Base-by-base conservation (phyloP, 208 protist genomes). In the Leishmania lainsoni region DNA sequence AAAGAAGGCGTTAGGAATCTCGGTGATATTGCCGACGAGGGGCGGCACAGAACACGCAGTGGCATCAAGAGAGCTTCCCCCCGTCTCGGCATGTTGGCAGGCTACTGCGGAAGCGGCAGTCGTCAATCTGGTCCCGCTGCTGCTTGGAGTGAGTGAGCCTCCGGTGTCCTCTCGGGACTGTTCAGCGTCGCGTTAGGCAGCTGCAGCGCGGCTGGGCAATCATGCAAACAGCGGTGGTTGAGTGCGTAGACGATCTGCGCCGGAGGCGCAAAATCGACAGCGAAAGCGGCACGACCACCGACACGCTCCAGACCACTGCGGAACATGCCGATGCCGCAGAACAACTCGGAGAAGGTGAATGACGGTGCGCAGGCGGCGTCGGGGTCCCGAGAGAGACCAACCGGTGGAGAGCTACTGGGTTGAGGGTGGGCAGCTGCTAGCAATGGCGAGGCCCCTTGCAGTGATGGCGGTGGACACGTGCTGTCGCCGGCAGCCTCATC, bases 271-370 rank as follows among this genome's bases (percentile, higher is more conserved):
- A 88, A 83, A 85, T 96, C 92, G 9, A 93, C 91, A 2, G 92
- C 92, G 73, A 97, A 95, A 17, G 89, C 81, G 32, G 91, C 87
- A 45, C 39, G 77, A 5, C 91, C 91, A 8, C 93, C 92, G 2
- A 91, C 84, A 0, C 81, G 69, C 81, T 93, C 88, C n/a, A 98
- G 78, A 3, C 84, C 95, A 6, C 90, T 54, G 49, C 93, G 88
- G 61, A 98, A 97, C 90, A 96, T 95, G 54, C 93, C 94, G 69
- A 98, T 95, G 26, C 93, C 95, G n/a, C 90, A 89, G 80, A 98
- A 98, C n/a, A 98, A 79, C 88, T 98, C 95, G 2, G 86, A 88
- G 65, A 95, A 96, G 12, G 87, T 93, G 86, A 96, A 96, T 48
- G 51, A 16, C 35, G 32, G n/a, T 16, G 20, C n/a, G 58, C 32